Evolutionary conservation across 139 green algal species (phyloP).

Genomic region (Micromonas commoda): DNA sequence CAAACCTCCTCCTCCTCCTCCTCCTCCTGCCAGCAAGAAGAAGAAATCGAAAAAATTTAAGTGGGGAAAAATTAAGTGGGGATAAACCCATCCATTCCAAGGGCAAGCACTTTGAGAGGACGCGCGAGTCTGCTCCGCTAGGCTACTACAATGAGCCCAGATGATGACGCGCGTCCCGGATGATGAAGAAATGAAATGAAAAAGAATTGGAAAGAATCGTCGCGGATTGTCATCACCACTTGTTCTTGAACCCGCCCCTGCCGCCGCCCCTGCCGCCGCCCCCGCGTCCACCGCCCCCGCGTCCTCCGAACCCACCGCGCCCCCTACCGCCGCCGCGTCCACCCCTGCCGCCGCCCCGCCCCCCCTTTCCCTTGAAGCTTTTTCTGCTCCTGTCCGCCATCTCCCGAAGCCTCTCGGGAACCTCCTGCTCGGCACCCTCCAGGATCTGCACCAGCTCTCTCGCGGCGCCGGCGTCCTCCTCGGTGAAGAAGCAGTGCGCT

Average conservation of each 20-base stretch:
- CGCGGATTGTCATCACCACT: slow-evolving; percentile 9
- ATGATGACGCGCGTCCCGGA: no score
- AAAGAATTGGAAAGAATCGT: slow-evolving; percentile 8
- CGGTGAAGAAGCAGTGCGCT: slow-evolving; percentile 78
- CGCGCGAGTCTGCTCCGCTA: no score
- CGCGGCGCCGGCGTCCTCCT: slow-evolving; percentile 61
- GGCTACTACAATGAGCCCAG: no score
- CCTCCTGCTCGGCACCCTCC: slow-evolving; percentile 23
- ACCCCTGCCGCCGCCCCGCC: slow-evolving; percentile 25
- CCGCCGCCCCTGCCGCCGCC: slow-evolving; percentile 15
- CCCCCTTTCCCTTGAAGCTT: background rate
- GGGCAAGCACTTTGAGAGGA: no score
- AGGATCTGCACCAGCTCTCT: slow-evolving; percentile 52
- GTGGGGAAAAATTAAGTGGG: no score
- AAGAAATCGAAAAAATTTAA: no score
- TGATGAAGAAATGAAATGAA: background rate
- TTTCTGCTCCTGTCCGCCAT: background rate
- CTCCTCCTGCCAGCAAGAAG: no score
- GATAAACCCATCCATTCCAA: no score
- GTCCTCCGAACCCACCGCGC: background rate
- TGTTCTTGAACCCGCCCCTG: background rate
- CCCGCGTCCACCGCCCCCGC: slow-evolving; percentile 23
- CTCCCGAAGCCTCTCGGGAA: slow-evolving; percentile 22
- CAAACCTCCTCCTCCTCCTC: no score
- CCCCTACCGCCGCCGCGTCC: slow-evolving; percentile 10